These are phyloP conservation scores for Botrytis aclada DNA, from an alignment of 2,329 filamentous ascomycete species.

Conservation along the genomic window DNA sequence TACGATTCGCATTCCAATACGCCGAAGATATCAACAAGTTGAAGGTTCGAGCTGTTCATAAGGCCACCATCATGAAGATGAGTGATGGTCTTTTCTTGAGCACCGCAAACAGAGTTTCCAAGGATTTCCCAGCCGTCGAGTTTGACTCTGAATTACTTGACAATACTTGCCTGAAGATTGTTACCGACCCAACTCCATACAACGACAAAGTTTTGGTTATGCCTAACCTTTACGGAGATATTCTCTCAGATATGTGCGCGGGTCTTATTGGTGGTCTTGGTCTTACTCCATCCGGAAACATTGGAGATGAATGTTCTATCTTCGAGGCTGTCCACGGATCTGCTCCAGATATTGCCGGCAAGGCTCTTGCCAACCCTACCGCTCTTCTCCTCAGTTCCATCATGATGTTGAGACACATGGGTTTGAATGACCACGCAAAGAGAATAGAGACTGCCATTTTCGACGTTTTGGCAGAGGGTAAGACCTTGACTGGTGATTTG, in stretches of 20 bases:
- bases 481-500: conserved; percentile 91
- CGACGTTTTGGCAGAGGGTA: conserved; percentile 91
- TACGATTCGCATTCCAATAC: conserved; percentile 98
- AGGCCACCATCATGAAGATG: conserved; percentile 99
- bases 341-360: conserved; percentile 92
- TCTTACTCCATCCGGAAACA: conserved; percentile 96
- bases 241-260: conserved; percentile 99
- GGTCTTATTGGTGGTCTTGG: conserved; percentile 97
- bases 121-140: conserved; percentile 93
- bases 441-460: conserved; percentile 95
- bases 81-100: conserved; percentile 96
- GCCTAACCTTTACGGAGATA: conserved; percentile 99
- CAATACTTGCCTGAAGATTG: conserved; percentile 99
- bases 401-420: conserved; percentile 99
- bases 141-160: conserved; percentile 98
- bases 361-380: conserved; percentile 95
- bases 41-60: conserved; percentile 98
- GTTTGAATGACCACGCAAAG: conserved; percentile 75
- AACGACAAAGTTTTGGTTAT: conserved; percentile 98
- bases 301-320: conserved; percentile 98
- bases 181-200: conserved; percentile 92
- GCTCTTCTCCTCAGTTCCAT: conserved; percentile 92
- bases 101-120: conserved; percentile 79
- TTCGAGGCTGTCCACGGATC: conserved; percentile 99
- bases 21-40: conserved; percentile 88